Conservation (phyloP, 148 eudicot genomes). For the Simmondsia chinensis region DNA sequence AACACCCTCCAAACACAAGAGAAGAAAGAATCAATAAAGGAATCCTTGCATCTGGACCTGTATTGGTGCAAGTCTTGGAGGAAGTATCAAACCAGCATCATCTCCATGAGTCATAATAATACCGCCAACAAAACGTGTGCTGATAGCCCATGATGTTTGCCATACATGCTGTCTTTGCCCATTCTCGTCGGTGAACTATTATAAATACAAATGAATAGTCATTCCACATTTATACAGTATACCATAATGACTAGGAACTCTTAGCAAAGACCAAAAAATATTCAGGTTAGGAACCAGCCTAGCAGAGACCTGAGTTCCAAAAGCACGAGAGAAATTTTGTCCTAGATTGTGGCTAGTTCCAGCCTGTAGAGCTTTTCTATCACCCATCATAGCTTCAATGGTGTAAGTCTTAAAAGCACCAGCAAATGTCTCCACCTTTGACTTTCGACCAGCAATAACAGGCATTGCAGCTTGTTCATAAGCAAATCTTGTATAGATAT, state of each 20-base stretch:
- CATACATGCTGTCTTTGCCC: conserved; percentile 89
- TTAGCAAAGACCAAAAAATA: no score
- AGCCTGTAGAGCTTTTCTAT: conserved; percentile 95
- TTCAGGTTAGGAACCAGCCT: background rate
- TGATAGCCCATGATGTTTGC: conserved; percentile 99
- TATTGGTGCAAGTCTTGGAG: conserved; percentile 88
- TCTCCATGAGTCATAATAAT: conserved; percentile 99
- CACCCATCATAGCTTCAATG: conserved; percentile 99
- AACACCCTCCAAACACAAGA: no score
- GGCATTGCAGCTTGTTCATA: conserved; percentile 97
- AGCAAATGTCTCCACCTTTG: conserved; percentile 94
- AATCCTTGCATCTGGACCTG: conserved; percentile 45
- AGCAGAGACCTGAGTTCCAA: conserved; percentile 72
- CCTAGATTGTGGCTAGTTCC: conserved; percentile 99
- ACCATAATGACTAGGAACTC: no score
- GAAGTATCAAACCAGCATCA: conserved; percentile 94
- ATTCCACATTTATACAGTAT: no score
- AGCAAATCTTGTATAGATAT: conserved; percentile 82
- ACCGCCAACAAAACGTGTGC: conserved; percentile 98
- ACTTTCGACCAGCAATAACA: conserved; percentile 93
- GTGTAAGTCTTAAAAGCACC: conserved; percentile 93
- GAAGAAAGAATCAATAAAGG: background rate
- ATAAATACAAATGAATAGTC: background rate
- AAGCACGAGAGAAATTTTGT: conserved; percentile 94
- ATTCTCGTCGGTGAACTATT: conserved; percentile 91